Percentiles rank a stretch among this genome's conserved stretches.
phyloP scores from a whole-genome alignment of 2,329 filamentous ascomycete genomes.

The Hypoxylon sp. region DNA sequence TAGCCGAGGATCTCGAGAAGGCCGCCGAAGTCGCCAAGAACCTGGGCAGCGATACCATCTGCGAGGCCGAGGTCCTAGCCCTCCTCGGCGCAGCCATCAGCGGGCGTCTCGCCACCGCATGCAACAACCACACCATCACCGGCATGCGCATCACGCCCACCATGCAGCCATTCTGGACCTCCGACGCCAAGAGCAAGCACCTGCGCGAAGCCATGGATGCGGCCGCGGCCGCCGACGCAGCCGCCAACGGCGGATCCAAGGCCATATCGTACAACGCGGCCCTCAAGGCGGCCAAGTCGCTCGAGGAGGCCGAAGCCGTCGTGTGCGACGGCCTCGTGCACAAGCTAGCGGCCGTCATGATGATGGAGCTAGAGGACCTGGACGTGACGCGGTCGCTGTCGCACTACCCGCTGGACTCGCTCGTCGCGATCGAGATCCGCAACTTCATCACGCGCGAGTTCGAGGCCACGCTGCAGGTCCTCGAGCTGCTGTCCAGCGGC shows the following conservation, averaged over 20 bases:
- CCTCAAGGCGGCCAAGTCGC: conserved; percentile 60
- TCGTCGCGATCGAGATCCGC: conserved; percentile 66
- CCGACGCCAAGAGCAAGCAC: conserved; percentile 68
- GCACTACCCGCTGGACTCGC: conserved; percentile 63
- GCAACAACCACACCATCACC: conserved; percentile 67
- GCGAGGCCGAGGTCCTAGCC: conserved; percentile 68
- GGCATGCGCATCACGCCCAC: conserved; percentile 66
- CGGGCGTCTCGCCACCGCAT: conserved; percentile 60
- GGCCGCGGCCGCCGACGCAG: conserved; percentile 55
- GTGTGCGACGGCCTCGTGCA: conserved; percentile 63
- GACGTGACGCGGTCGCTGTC: conserved; percentile 61
- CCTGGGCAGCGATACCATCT: conserved; percentile 64
- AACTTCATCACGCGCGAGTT: conserved; percentile 67
- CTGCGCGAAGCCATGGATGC: conserved; percentile 61
- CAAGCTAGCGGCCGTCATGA: conserved; percentile 65
- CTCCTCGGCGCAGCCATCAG: conserved; percentile 67
- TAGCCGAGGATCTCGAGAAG: conserved; percentile 63
- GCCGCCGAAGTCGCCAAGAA: conserved; percentile 65
- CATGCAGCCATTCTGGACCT: conserved; percentile 67
- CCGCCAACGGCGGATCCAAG: conserved; percentile 42
- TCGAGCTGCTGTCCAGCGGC: conserved; percentile 69
- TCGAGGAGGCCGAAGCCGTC: conserved; percentile 62
- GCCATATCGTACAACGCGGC: conserved; percentile 62
- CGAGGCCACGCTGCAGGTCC: conserved; percentile 67
- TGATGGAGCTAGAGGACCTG: conserved; percentile 65